Evolutionary conservation across 2,329 filamentous ascomycete genomes (phyloP), one percentile per base, ranked within the genome.

Genomic region (Graphium sp.): DNA sequence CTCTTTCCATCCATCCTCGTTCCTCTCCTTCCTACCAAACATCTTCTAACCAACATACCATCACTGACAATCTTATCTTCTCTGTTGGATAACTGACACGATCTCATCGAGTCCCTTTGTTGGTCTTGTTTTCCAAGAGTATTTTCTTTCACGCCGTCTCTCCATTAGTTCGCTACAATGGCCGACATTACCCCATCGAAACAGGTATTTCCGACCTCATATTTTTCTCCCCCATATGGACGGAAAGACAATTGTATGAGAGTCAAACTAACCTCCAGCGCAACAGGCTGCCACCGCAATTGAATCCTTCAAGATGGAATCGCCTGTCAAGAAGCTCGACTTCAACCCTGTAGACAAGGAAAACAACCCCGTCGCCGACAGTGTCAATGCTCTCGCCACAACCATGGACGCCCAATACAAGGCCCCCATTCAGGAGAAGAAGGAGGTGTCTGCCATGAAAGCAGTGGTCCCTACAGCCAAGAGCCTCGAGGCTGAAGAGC

Each of bases 271-370:
- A 5, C 12, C 21, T 23, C 16, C 15, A 29, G 11, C 15, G 7
- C 27, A 26, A 38, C 50, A 95, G 87, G 78, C 78, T 61, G 80
- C 84, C 45, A 75, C 81, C 46, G 83, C 74, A 44, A 77, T 95
- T 48, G 75, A 89, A 55, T 73, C 71, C 42, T 67, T 95, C 53
- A 91, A 87, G 60, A 91, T 94, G 73, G 81, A 91, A 42, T 89
- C 83, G 1, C 84, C 85, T 25, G 60, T 78, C 38, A 93, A 93
- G 76, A 91, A 91, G 68, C 70, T 89, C 40, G 66, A 79, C 60
- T 83, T 93, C 52, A 57, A 66, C 39, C 49, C 60, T 31, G 64
- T 64, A 34, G 66, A 82, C 60, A 93, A 93, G 60, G 85, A 93
- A 61, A 92, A 92, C 58, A 29, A 29, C 31, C 26, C 26, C 26